phyloP scores from a whole-genome alignment of 768 basidiomycete species.

The Cystoderma amianthinum region DNA sequence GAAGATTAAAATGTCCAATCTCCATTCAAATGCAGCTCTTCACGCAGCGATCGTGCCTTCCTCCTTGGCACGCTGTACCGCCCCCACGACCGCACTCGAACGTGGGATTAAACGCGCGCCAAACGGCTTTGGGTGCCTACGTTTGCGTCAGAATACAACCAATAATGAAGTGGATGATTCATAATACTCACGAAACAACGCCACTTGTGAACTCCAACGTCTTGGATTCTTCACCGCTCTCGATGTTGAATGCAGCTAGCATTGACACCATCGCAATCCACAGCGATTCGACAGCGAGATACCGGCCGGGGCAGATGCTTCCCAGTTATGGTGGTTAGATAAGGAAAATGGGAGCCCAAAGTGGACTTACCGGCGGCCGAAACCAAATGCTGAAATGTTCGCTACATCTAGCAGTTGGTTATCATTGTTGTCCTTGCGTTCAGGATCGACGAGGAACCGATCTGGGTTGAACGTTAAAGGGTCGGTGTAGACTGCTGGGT shows the following conservation, averaged over 20 bases:
- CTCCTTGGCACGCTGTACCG: slow-evolving; percentile 10
- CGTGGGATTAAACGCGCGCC: slow-evolving; percentile 12
- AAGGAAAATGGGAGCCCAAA: neutral
- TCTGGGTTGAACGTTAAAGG: slow-evolving; percentile 47
- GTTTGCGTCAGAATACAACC: neutral
- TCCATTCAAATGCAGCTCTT: no score
- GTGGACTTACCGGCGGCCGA: slow-evolving; percentile 11
- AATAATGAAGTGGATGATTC: neutral
- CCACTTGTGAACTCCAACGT: slow-evolving; percentile 16
- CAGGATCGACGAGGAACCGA: slow-evolving; percentile 46
- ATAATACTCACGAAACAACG: slow-evolving; percentile 11
- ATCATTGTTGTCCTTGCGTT: slow-evolving; percentile 23
- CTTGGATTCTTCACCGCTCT: slow-evolving; percentile 6
- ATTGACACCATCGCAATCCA: slow-evolving; percentile 23
- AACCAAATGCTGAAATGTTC: slow-evolving; percentile 20
- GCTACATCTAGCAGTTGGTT: slow-evolving; percentile 13
- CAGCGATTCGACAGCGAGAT: slow-evolving; percentile 19
- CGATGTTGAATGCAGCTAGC: slow-evolving; percentile 18
- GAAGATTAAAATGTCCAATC: no score
- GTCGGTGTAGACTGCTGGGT: slow-evolving; percentile 24
- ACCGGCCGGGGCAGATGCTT: slow-evolving; percentile 28
- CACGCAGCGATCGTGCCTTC: no score
- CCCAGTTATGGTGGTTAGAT: neutral
- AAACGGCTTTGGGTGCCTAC: slow-evolving; percentile 17
- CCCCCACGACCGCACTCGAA: slow-evolving; percentile 9